Base-by-base conservation (phyloP, 2,329 filamentous ascomycete species). In the Penicillium capsulatum region DNA sequence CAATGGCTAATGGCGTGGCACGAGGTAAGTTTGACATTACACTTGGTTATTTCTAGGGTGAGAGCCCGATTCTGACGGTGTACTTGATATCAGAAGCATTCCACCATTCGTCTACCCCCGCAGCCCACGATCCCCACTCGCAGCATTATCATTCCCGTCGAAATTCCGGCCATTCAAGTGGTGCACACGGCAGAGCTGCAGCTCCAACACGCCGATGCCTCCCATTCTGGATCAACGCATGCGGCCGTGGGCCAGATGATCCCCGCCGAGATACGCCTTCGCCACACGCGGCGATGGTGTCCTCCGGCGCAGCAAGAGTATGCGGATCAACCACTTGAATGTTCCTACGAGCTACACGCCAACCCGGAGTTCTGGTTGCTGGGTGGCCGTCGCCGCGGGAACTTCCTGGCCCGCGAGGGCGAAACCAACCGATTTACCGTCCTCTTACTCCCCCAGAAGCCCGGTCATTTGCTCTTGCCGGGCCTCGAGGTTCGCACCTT, bases 111-210 rank as follows among this genome's bases (percentile, higher is more conserved):
- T 2, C 54, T 69, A 28, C 57, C 63, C 17, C 34, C 53, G 3
- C 53, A 59, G 6, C 60, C 54, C 24, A 47, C 50, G 10, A 56
- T 65, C 15, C 69, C 75, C 14, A 72, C 64, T 45, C 75, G 76
- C 14, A 81, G 80, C 9, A 90, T 98, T 52, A 72, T 84, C 19
- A 94, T 98, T 37, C 86, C 90, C 0, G 90, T 98, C 10, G 88
- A 95, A 42, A 80, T 98, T 1, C 91, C 91, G 0, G 81, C 84
- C 1, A 74, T 95, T 2, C 80, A 86, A 33, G 79, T 95, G 14
- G 78, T 97, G 0, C 85, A 94, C 63, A 94, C 86, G 0, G 83
- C 84, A 13, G 64, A 55, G 53, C 55, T 63, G 58, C 39, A 53
- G 57, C 38, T 63, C 59, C 65, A 42, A 50, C 61, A 44, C 16